Percentiles rank a stretch among this genome's conserved stretches.
These are phyloP conservation scores for Tubosaeta sp. DNA, from an alignment of 768 basidiomycete species.

Conservation along the genomic window DNA sequence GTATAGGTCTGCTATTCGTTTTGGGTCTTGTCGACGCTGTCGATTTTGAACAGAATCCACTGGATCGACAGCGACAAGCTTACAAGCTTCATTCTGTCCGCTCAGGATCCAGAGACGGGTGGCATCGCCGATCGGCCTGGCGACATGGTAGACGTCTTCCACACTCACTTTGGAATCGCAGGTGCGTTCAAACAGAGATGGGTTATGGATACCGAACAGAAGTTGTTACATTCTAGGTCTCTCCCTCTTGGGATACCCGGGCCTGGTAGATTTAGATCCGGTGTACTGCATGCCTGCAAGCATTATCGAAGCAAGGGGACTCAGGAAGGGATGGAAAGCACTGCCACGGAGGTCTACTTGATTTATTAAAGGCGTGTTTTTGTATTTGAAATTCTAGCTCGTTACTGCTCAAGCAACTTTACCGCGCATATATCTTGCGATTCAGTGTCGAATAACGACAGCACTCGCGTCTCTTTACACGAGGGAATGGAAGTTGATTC, in stretches of 20 bases:
- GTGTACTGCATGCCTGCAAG: conserved; percentile 93
- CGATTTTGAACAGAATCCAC: conserved; percentile 73
- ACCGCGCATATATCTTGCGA: background rate
- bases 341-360: conserved; percentile 24
- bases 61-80: conserved; percentile 90
- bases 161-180: conserved; percentile 89
- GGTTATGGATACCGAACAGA: background rate
- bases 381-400: conserved; percentile 2
- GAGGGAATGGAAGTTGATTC: conserved; percentile 17
- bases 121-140: conserved; percentile 94
- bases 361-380: conserved; percentile 12
- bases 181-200: conserved; percentile 37
- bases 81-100: conserved; percentile 76
- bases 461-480: conserved; percentile 5
- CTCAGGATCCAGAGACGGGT: conserved; percentile 86
- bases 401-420: conserved; percentile 5
- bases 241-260: conserved; percentile 84
- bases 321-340: conserved; percentile 48
- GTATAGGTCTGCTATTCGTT: conserved; percentile 87
- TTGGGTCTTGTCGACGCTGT: conserved; percentile 88
- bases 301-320: conserved; percentile 64
- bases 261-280: conserved; percentile 82
- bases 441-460: conserved; percentile 2
- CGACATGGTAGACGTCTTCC: conserved; percentile 96
- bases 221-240: conserved; percentile 46